Evolutionary conservation across 345 rosid species (phyloP), one percentile per base, ranked within the genome.

Genomic region (Theobroma cacao): DNA sequence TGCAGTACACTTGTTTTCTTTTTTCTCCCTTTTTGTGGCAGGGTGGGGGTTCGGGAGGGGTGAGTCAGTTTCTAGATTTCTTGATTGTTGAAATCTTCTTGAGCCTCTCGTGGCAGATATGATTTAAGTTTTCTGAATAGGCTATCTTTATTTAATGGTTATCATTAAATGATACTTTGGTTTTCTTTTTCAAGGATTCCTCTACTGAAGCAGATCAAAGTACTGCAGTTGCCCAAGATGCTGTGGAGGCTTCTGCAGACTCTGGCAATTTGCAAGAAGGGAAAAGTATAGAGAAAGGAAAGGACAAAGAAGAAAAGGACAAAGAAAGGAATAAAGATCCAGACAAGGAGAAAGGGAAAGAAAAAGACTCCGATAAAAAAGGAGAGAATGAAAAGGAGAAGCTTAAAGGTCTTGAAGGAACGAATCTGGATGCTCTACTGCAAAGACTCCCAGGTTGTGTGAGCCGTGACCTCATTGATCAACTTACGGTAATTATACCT

Each of bases 381-480:
- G 80, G 86, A 76, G 99, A 96, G 79, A 83, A 69, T 75, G 98
- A 94, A 70, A 96, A 92, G 87, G 98, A 96, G 81, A 94, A 92
- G 84, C 90, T 88, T 69, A 96, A 91, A 90, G 90, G 91, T 75
- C 81, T 87, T 75, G 99, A 96, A 81, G 99, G 94, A 77, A 85
- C 98, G 69, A 96, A 84, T 87, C 85, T 96, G 84, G 99, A 96
- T 88, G 91, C 98, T 79, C 80, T 97, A 73, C 78, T 94, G 85
- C 99, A 91, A 83, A 89, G 99, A 86, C 98, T 97, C 24, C 98
- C 96, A 13, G 95, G 98, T 79, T 94, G 95, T 45, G 97, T 97
- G 62, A 87, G 96, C 88, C 95, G 99, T 60, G 99, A 94, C 84
- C 98, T 97, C 76, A 97, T 97, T 77, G 99, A 97, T 88, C 99